Conservation (phyloP, 1,284 basidiomycete genomes). For the Heimioporus retisporus region DNA sequence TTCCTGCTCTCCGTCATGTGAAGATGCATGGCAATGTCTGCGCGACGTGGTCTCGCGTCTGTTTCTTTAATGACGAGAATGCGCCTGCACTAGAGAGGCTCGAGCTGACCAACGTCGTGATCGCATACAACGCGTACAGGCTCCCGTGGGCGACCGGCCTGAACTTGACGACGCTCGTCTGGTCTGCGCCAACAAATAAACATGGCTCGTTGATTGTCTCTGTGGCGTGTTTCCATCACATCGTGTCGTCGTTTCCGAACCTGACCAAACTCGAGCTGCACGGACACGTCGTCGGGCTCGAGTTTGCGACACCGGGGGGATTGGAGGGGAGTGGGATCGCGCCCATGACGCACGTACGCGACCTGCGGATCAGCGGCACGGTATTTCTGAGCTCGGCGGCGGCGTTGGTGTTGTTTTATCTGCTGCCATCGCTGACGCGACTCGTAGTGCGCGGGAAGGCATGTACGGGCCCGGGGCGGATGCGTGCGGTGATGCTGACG, state of each 20-base stretch:
- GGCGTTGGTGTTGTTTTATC: constrained; percentile 27
- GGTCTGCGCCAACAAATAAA: constrained; percentile 24
- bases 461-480: too few species aligned
- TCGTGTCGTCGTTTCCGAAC: constrained; percentile 34
- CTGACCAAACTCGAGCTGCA: constrained; percentile 27
- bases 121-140: constrained; percentile 16
- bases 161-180: constrained; percentile 35
- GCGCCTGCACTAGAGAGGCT: constrained; percentile 20
- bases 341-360: constrained; percentile 24
- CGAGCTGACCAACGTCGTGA: constrained; percentile 22
- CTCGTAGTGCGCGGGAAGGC: too few species aligned
- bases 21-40: constrained; percentile 23
- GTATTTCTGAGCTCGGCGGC: constrained; percentile 21
- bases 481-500: too few species aligned
- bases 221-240: constrained; percentile 25
- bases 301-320: constrained; percentile 11
- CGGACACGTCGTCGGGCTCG: constrained; percentile 5
- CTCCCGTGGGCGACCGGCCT: constrained; percentile 22
- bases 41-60: constrained; percentile 31
- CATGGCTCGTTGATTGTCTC: constrained; percentile 26
- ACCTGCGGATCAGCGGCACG: constrained; percentile 12
- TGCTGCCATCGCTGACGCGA: constrained; percentile 20
- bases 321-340: constrained; percentile 2
- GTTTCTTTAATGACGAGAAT: constrained; percentile 31
- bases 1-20: constrained; percentile 19